Evolutionary conservation across 2,329 filamentous ascomycete species (phyloP).

Genomic region (Diaporthe ilicicola): DNA sequence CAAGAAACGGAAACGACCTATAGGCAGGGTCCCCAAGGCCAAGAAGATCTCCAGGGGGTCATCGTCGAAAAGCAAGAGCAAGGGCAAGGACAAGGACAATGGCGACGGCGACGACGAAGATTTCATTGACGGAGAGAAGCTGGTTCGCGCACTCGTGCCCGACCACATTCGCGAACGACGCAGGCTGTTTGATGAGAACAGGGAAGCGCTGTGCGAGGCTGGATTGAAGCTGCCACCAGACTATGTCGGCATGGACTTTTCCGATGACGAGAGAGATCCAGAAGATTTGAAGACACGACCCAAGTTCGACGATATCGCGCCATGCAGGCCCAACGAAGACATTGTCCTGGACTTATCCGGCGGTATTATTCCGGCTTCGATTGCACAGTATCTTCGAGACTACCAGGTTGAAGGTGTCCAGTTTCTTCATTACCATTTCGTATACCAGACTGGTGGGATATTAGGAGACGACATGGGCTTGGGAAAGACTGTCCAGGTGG

Average conservation of each 20-base stretch:
- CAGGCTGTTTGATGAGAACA: conserved; percentile 71
- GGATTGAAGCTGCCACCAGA: conserved; percentile 81
- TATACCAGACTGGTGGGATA: conserved; percentile 90
- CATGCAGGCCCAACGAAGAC: conserved; percentile 76
- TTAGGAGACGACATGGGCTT: conserved; percentile 97
- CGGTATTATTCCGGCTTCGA: conserved; percentile 84
- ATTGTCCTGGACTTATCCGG: conserved; percentile 78
- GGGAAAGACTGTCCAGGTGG: conserved; percentile 96
- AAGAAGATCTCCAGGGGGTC: conserved; percentile 43
- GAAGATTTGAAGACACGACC: conserved; percentile 68
- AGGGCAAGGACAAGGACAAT: conserved; percentile 31
- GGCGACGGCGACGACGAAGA: conserved; percentile 27
- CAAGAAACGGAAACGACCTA: conserved; percentile 58
- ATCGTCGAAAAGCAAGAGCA: conserved; percentile 39
- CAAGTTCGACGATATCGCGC: conserved; percentile 68
- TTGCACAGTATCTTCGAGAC: conserved; percentile 89
- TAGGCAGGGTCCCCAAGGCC: conserved; percentile 58
- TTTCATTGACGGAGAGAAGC: conserved; percentile 43
- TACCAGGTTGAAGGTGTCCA: conserved; percentile 88
- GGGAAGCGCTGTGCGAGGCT: conserved; percentile 66
- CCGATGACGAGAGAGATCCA: conserved; percentile 66
- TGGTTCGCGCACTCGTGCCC: conserved; percentile 61
- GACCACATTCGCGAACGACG: conserved; percentile 77
- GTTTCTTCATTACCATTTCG: conserved; percentile 88
- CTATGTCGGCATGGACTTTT: conserved; percentile 79